These are phyloP conservation scores for Gloeostereum incarnatum DNA, from an alignment of 768 basidiomycete species.

Conservation along the genomic window DNA sequence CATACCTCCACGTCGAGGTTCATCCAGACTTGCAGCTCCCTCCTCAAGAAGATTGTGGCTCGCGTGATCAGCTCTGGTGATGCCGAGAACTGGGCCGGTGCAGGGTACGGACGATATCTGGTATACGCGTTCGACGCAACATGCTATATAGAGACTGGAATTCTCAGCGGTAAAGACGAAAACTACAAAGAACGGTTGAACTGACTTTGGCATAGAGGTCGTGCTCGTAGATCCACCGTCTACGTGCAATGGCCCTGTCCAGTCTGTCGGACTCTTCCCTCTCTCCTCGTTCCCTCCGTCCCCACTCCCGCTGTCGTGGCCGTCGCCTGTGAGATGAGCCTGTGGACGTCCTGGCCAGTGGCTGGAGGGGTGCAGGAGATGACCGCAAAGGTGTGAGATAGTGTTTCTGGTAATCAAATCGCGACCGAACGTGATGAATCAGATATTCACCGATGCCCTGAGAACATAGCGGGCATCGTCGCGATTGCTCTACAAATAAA, in stretches of 20 bases:
- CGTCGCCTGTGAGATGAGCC: constrained; percentile 21
- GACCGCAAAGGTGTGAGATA: constrained; percentile 58
- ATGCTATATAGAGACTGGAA: constrained; percentile 42
- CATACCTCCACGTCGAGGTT: constrained; percentile 84
- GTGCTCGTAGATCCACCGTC: constrained; percentile 77
- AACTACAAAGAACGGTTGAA: constrained; percentile 2
- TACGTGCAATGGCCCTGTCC: constrained; percentile 60
- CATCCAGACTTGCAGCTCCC: constrained; percentile 84
- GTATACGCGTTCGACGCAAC: constrained; percentile 84
- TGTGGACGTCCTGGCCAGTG: constrained; percentile 17
- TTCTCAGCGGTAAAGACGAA: constrained; percentile 1
- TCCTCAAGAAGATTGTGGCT: constrained; percentile 71
- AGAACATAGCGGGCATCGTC: constrained; percentile 70
- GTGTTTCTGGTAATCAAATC: constrained; percentile 77
- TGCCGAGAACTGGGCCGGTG: constrained; percentile 72
- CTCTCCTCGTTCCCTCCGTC: constrained; percentile 37
- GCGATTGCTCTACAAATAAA: constrained; percentile 51
- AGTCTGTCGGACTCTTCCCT: constrained; percentile 59
- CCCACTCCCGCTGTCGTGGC: constrained; percentile 40
- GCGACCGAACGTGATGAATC: constrained; percentile 72
- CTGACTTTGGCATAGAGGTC: constrained; percentile 79
- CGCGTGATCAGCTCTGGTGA: constrained; percentile 68
- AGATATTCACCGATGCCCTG: constrained; percentile 61
- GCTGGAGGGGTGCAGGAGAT: constrained; percentile 29
- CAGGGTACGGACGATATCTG: constrained; percentile 85